Conservation (phyloP, 805 yeast genomes). For the Wickerhamiella bombiphila region DNA sequence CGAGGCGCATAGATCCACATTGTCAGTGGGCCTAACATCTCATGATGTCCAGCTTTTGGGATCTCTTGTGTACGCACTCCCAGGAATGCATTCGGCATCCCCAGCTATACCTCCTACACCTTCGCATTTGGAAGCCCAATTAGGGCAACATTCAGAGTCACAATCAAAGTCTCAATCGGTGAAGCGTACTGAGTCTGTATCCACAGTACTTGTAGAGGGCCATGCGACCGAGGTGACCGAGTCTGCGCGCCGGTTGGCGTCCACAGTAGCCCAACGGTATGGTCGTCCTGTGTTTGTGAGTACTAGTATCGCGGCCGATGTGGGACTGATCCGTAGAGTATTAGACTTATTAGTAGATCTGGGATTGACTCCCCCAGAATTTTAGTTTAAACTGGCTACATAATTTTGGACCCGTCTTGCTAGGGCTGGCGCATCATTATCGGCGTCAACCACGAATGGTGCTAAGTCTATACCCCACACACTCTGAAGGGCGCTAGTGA, state of each 20-base stretch:
- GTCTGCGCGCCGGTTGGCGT: conserved; percentile 11
- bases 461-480: conserved; percentile 10
- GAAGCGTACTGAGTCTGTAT: neutral
- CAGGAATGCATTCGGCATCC: too few relatives aligned
- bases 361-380: neutral
- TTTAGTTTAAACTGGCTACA: neutral
- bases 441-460: conserved; percentile 11
- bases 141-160: too few relatives aligned
- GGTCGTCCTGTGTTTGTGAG: conserved; percentile 16
- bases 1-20: too few relatives aligned
- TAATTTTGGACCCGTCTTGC: neutral
- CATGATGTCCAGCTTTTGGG: conserved; percentile 11
- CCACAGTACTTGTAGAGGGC: conserved; percentile 9
- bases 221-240: conserved; percentile 10
- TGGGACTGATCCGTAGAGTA: neutral
- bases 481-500: conserved; percentile 6
- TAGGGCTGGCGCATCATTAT: conserved; percentile 2
- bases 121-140: too few relatives aligned
- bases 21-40: conserved; percentile 10
- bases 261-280: conserved; percentile 10
- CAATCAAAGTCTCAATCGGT: too few relatives aligned
- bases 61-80: conserved; percentile 17
- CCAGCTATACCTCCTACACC: too few relatives aligned
- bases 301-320: conserved; percentile 8
- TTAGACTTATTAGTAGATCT: neutral